Conservation (phyloP, 495 filamentous ascomycete species). For the Tuber melanosporum region DNA sequence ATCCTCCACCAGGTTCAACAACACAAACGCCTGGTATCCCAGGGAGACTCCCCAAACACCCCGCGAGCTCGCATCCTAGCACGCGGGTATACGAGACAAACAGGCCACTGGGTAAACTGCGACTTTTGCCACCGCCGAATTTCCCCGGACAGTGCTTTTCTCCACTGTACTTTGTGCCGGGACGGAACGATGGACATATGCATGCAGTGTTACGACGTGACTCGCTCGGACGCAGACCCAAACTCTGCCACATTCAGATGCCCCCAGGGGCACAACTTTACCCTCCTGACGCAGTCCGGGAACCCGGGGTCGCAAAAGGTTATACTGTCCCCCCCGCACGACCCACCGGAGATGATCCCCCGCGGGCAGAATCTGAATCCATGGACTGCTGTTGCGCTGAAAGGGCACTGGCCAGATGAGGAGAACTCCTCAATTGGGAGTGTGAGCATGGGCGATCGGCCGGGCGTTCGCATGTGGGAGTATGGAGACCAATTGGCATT, state of each 20-base stretch:
- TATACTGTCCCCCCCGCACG: constrained; percentile 18
- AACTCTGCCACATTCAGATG: constrained; percentile 10
- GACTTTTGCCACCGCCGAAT: constrained; percentile 5
- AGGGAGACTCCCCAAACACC: background rate
- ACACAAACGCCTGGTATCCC: background rate
- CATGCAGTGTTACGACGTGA: constrained; percentile 21
- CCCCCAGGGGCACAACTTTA: constrained; percentile 18
- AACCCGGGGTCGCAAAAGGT: constrained; percentile 21
- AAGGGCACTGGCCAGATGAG: constrained; percentile 33
- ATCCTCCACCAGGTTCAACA: background rate
- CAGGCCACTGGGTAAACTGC: constrained; percentile 7
- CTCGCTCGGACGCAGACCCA: background rate
- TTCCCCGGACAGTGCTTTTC: constrained; percentile 18
- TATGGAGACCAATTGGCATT: constrained; percentile 30
- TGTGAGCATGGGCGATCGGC: constrained; percentile 12
- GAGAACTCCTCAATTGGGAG: background rate
- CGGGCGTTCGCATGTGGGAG: constrained; percentile 18
- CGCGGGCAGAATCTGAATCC: background rate
- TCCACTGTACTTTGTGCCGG: constrained; percentile 26
- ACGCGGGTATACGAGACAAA: constrained; percentile 13
- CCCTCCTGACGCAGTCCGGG: constrained; percentile 26
- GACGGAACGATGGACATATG: constrained; percentile 25
- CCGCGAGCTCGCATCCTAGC: background rate
- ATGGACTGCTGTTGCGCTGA: constrained; percentile 24
- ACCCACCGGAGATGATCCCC: constrained; percentile 14